Evolutionary conservation across 169 alveolate species (phyloP).

Genomic region (Plasmodium coatneyi): DNA sequence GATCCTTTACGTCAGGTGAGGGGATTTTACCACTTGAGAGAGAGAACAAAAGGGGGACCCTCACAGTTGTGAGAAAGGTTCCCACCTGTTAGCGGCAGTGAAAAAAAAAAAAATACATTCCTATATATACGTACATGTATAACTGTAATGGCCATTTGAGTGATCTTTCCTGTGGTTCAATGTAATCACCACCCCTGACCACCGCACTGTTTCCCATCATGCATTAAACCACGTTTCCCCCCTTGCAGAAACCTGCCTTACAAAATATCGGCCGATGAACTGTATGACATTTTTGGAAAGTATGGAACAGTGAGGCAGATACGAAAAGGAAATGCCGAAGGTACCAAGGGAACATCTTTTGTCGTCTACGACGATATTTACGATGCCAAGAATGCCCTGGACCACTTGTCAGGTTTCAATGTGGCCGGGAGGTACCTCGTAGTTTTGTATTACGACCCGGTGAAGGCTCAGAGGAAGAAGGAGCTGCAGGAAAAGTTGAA

Average conservation of each 20-base stretch:
- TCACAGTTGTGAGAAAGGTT: background rate
- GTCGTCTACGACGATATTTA: constrained; percentile 98
- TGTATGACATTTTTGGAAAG: constrained; percentile 98
- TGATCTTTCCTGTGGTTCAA: background rate
- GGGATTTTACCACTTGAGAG: background rate
- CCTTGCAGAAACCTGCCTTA: constrained; percentile 88
- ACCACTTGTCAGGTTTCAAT: constrained; percentile 97
- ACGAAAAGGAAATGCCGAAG: constrained; percentile 94
- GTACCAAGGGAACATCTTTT: constrained; percentile 96
- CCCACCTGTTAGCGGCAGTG: background rate
- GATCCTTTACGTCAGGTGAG: constrained; percentile 77
- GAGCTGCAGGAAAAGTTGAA: constrained; percentile 86
- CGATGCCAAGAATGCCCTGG: constrained; percentile 99
- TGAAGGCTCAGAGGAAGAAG: constrained; percentile 87
- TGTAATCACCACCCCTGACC: background rate
- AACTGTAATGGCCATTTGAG: background rate
- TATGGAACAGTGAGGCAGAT: constrained; percentile 98
- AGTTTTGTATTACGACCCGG: constrained; percentile 90
- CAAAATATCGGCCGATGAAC: constrained; percentile 94
- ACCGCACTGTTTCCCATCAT: background rate
- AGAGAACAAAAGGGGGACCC: background rate
- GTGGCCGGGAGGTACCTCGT: constrained; percentile 97
- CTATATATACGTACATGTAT: background rate
- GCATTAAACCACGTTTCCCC: background rate
- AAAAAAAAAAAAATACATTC: background rate